Evolutionary conservation across 768 basidiomycete species (phyloP).

Genomic region (Tylopilus rubrobrunneus): DNA sequence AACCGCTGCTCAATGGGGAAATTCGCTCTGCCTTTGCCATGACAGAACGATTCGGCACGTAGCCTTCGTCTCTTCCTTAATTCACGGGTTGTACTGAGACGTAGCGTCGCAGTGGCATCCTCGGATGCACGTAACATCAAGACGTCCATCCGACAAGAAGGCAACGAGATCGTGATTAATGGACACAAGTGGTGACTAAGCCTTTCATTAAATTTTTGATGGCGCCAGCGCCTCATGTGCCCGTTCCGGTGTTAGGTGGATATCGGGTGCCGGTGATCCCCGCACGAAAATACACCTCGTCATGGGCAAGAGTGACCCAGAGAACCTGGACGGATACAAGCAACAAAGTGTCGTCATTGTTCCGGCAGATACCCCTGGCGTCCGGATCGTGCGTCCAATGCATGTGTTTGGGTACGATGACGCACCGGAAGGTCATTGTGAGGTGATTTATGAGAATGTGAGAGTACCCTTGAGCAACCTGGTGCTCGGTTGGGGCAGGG

Average conservation of each 20-base stretch:
- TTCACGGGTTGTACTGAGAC: slow-evolving; percentile 1
- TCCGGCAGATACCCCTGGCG: slow-evolving; percentile 82
- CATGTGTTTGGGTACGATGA: slow-evolving; percentile 92
- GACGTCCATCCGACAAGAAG: slow-evolving; percentile 80
- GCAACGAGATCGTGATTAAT: slow-evolving; percentile 86
- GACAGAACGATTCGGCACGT: slow-evolving; percentile 86
- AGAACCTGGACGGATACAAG: slow-evolving; percentile 66
- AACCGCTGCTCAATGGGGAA: slow-evolving; percentile 85
- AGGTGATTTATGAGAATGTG: slow-evolving; percentile 92
- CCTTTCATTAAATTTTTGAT: background rate
- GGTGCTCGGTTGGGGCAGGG: slow-evolving; percentile 89
- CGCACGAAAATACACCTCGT: slow-evolving; percentile 87
- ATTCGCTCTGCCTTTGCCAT: slow-evolving; percentile 94
- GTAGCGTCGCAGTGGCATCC: slow-evolving; percentile 56
- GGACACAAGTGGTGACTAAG: slow-evolving; percentile 86
- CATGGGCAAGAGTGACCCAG: slow-evolving; percentile 91
- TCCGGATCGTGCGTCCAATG: slow-evolving; percentile 90
- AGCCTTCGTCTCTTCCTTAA: slow-evolving; percentile 3
- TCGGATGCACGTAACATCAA: slow-evolving; percentile 95
- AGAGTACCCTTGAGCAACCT: slow-evolving; percentile 81
- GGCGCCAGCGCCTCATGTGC: slow-evolving; percentile 11
- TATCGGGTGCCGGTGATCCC: slow-evolving; percentile 94
- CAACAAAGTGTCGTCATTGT: slow-evolving; percentile 96
- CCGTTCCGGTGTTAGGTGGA: slow-evolving; percentile 64
- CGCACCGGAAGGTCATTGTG: slow-evolving; percentile 95